Conservation (phyloP, 2,329 filamentous ascomycete species). For the Colletotrichum karsti region DNA sequence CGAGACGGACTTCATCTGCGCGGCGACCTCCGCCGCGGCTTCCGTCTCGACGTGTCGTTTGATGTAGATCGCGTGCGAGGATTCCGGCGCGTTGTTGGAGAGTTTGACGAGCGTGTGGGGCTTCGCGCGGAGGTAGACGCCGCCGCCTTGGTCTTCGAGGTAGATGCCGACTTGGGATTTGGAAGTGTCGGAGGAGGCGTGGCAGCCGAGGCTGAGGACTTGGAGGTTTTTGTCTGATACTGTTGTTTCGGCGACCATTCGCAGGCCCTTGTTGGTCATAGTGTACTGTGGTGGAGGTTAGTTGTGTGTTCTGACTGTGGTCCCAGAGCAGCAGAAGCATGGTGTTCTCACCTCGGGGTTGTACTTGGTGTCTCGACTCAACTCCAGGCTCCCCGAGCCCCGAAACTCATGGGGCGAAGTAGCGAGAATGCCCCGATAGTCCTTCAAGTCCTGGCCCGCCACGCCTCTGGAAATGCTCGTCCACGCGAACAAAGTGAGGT, state of each 20-base stretch:
- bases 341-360: not conserved
- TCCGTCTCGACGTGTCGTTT: not conserved
- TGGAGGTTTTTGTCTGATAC: not conserved
- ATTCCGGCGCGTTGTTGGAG: not conserved
- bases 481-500: constrained; percentile 9
- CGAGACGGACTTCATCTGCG: not conserved
- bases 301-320: too few species aligned
- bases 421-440: not conserved
- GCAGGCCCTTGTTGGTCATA: not conserved
- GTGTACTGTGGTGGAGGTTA: not conserved
- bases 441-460: not conserved
- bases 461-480: not conserved
- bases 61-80: not conserved
- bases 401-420: not conserved
- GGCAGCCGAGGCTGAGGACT: not conserved
- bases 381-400: not conserved
- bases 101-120: not conserved
- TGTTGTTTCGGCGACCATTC: not conserved
- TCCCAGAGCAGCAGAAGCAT: too few species aligned
- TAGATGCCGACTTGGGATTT: not conserved
- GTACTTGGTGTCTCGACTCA: not conserved
- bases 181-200: not conserved
- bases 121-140: not conserved
- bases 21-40: not conserved
- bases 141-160: not conserved